Evolutionary conservation across 371 early-diverging fungal genomes (phyloP).

Genomic region (Mucor saturninus): DNA sequence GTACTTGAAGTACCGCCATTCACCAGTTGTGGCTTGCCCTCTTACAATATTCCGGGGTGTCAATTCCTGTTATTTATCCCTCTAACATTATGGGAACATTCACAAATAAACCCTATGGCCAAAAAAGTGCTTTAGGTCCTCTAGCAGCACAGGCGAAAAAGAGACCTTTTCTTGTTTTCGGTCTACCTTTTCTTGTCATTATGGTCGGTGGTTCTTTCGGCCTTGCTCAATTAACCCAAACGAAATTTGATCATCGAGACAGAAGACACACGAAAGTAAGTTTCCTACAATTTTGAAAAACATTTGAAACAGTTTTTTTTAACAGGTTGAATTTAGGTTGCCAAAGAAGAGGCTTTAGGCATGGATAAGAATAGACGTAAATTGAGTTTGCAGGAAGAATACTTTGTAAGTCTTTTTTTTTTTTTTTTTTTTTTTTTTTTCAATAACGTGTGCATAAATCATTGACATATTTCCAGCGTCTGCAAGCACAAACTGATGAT

Average conservation of each 20-base stretch:
- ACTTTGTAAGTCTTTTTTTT: slow-evolving; percentile 46
- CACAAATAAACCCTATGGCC: slow-evolving; percentile 46
- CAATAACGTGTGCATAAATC: not conserved
- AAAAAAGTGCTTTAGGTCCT: slow-evolving; percentile 32
- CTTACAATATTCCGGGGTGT: not conserved
- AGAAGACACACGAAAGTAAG: slow-evolving; percentile 40
- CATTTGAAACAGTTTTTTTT: too few relatives aligned
- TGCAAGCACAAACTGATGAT: slow-evolving; percentile 56
- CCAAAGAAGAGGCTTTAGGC: slow-evolving; percentile 67
- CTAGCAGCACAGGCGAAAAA: slow-evolving; percentile 43
- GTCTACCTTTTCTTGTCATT: slow-evolving; percentile 64
- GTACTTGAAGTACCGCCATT: not conserved
- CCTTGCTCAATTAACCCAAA: slow-evolving; percentile 62
- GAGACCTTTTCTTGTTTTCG: slow-evolving; percentile 64
- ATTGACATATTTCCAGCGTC: slow-evolving; percentile 32
- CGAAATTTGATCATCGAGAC: slow-evolving; percentile 67
- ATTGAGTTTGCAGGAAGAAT: slow-evolving; percentile 70
- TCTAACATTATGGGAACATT: slow-evolving; percentile 44
- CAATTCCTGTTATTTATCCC: not conserved
- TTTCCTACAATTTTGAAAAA: too few relatives aligned
- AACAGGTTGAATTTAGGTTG: slow-evolving; percentile 40
- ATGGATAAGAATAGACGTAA: slow-evolving; percentile 60
- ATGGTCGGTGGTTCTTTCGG: slow-evolving; percentile 67
- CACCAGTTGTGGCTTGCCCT: not conserved
- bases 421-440: too few relatives aligned